A percentile compares a stretch with the other conserved stretches of the same genome.
phyloP scores from a whole-genome alignment of 2,329 filamentous ascomycete genomes.

The Sporothrix brasiliensis region DNA sequence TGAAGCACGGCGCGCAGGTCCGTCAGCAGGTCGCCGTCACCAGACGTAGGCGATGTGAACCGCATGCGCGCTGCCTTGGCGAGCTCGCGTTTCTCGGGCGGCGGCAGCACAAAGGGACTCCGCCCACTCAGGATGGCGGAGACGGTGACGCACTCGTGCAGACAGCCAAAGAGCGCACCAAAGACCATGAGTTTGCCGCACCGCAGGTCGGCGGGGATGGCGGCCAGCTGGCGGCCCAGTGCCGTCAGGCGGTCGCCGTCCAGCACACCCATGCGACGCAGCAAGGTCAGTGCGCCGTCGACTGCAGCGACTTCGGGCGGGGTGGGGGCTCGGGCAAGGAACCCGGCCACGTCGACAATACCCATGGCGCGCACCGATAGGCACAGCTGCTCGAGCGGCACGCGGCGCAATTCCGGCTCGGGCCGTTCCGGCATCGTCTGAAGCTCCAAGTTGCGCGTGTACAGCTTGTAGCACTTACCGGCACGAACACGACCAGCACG shows the following conservation, averaged over 20 bases:
- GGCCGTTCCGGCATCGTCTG: conserved; percentile 83
- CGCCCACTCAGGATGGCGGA: conserved; percentile 81
- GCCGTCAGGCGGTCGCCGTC: conserved; percentile 80
- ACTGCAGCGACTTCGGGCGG: conserved; percentile 85
- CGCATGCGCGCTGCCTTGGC: conserved; percentile 73
- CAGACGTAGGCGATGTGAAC: conserved; percentile 63
- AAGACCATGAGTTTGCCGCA: conserved; percentile 96
- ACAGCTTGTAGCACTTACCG: conserved; percentile 93
- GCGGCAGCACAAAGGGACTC: conserved; percentile 83
- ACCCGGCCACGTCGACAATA: conserved; percentile 75
- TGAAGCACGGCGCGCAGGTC: conserved; percentile 82
- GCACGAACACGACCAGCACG: conserved; percentile 90
- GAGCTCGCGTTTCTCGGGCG: conserved; percentile 77
- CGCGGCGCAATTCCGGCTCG: conserved; percentile 89
- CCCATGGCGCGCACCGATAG: conserved; percentile 95
- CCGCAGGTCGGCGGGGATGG: conserved; percentile 90
- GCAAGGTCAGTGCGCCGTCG: conserved; percentile 76
- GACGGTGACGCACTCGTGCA: conserved; percentile 85
- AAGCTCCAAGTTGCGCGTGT: conserved; percentile 77
- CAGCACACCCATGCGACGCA: conserved; percentile 84
- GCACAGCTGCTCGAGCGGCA: conserved; percentile 91
- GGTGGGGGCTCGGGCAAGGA: conserved; percentile 83
- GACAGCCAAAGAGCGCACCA: conserved; percentile 87
- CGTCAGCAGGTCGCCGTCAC: conserved; percentile 85
- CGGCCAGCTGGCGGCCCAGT: conserved; percentile 87